Evolutionary conservation across 148 eudicot genomes (phyloP), one percentile per base, ranked within the genome.

Genomic region (Bassia scoparia): DNA sequence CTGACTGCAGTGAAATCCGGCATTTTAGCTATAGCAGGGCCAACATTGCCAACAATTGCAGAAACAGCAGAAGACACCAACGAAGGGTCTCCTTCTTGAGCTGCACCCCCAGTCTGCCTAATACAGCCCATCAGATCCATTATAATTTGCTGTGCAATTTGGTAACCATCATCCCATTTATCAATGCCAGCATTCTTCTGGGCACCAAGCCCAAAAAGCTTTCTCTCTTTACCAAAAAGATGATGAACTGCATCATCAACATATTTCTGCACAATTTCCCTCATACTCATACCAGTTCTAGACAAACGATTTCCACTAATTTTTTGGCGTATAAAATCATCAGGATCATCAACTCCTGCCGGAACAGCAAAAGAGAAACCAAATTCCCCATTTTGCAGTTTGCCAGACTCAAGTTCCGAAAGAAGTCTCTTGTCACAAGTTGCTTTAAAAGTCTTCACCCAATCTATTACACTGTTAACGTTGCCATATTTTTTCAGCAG

Each of bases 41-140:
- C 96, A 53, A 96, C 84, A 83, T 83, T 96, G 67, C 77, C 79
- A 23, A 92, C 94, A 78, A 96, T 89, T 69, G 99, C 93, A 83
- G 96, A 86, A 72, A 96, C 93, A 24, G 99, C 99, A 58, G 93
- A 96, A 44, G 99, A 86, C 44, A 96, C 96, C 84, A 96, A 79
- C 70, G 90, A 84, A 37, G 99, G 99, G 71, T 96, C 99, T 61
- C 99, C 99, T 90, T 96, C 99, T 83, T 96, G 99, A 74, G 97
- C 97, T 74, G 99, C 99, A 61, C 99, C 99, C 41, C 99, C 99
- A 29, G 99, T 96, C 79, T 90, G 97, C 78, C 89, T 87, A 72
- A 96, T 92, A 84, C 92, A 92, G n/a, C 92, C 97, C 89, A 92
- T 86, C 34, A 96, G 77, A 70, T 87, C 86, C 34, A 65, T 72